These are phyloP conservation scores for Mortierella sp. DNA, from an alignment of 371 early-diverging fungal species.

Conservation along the genomic window DNA sequence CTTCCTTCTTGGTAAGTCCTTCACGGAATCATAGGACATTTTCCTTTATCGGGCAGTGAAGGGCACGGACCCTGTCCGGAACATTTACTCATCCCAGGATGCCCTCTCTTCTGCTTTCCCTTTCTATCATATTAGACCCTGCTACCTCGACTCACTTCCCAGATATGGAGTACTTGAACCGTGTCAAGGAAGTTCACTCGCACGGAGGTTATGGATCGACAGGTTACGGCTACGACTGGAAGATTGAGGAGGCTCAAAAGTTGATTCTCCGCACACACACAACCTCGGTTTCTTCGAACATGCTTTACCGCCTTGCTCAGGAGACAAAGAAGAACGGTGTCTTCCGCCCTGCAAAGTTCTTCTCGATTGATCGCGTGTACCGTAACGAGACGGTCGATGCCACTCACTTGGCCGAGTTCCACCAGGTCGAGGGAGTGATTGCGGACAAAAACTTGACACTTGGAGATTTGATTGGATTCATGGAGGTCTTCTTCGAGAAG, in stretches of 20 bases:
- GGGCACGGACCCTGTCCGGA: background rate
- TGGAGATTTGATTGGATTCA: constrained; percentile 97
- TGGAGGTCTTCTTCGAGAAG: constrained; percentile 98
- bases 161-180: constrained; percentile 84
- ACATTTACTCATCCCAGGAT: background rate
- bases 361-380: constrained; percentile 99
- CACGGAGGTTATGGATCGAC: constrained; percentile 97
- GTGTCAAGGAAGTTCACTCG: constrained; percentile 94
- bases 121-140: constrained; percentile 67
- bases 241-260: constrained; percentile 95
- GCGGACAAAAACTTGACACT: constrained; percentile 96
- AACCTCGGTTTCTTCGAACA: constrained; percentile 94
- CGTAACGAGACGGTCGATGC: constrained; percentile 99
- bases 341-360: constrained; percentile 97
- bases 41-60: background rate
- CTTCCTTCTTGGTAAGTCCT: constrained; percentile 74
- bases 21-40: background rate
- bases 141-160: constrained; percentile 84
- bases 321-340: constrained; percentile 65
- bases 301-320: constrained; percentile 95
- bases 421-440: constrained; percentile 99
- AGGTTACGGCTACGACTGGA: constrained; percentile 97
- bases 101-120: background rate
- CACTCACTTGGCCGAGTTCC: constrained; percentile 99
- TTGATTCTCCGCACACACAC: constrained; percentile 99